Percentiles rank a stretch among this genome's conserved stretches.
Conservation (phyloP, 495 filamentous ascomycete genomes). For the Stereocaulon alpinum region DNA sequence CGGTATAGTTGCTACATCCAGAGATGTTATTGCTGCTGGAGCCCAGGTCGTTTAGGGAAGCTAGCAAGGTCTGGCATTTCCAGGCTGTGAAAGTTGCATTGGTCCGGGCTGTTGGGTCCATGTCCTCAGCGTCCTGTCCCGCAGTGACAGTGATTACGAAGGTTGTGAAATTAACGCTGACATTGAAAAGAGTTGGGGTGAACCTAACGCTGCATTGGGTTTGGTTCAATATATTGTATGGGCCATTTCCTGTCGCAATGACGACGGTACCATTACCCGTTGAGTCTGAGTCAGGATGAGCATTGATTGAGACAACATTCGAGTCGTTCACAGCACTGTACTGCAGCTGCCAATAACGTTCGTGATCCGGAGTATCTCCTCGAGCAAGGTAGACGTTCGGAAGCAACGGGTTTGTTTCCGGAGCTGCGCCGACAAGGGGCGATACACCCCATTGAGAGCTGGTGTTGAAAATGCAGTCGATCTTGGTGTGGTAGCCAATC, state of each 20-base stretch:
- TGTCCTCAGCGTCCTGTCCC: background rate
- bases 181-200: slow-evolving; percentile 2
- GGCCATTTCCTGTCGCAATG: background rate
- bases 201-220: background rate
- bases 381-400: slow-evolving; percentile 1
- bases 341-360: background rate
- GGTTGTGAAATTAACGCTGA: background rate
- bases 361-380: background rate
- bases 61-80: background rate
- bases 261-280: slow-evolving; percentile 1
- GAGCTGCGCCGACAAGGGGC: background rate
- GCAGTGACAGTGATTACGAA: background rate
- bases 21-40: background rate
- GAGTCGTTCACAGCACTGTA: background rate
- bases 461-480: background rate
- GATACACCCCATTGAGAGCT: slow-evolving; percentile 4
- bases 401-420: background rate
- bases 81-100: slow-evolving; percentile 6
- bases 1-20: slow-evolving; percentile 2
- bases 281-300: background rate
- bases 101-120: slow-evolving; percentile 2
- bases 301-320: slow-evolving; percentile 8
- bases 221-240: background rate
- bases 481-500: background rate
- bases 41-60: background rate